Evolutionary conservation across 306 rosid species (phyloP), one percentile per base, ranked within the genome.

Genomic region (Fagus crenata): DNA sequence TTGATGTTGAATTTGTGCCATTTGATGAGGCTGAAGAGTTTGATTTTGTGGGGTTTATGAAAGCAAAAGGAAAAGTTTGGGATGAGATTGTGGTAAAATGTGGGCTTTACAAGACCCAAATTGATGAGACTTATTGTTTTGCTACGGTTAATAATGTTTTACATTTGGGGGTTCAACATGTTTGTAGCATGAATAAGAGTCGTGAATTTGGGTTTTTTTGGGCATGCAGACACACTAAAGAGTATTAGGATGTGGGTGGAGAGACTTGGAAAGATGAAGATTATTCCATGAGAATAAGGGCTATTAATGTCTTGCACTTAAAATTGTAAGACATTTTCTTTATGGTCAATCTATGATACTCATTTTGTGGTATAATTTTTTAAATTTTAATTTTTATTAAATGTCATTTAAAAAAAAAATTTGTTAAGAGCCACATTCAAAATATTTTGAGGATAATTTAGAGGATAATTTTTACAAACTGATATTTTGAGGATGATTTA

Each of bases 141-240:
- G 79, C 68, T 14, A 67, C 71, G 0, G 0, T 63, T 1, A 15
- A 35, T 31, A 1, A 65, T 2, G 80, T 78, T 40, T 4, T 82
- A 1, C 58, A 22, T 56, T 83, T 85, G 17, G 9, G 58, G 37
- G 81, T 87, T 55, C 88, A 85, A 59, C 86, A 81, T 56, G 89
- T 88, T n/a, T 83, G 81, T 5, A 78, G 86, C 17, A 87, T 83
- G 82, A 88, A 64, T 33, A 78, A 81, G 86, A 81, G 82, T 31
- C 81, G 73, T 18, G 81, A 88, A 32, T 85, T 3, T 53, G 91
- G 89, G 7, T 85, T 82, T 49, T 22, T 35, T 33, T 0, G 84
- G 79, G 3, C 42, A 67, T 11, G 84, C n/a, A 0, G 76, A 87
- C 61, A 74, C 85, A 0, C 76, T 80, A 0, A 75, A 77, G 49